phyloP scores from a whole-genome alignment of 2,329 filamentous ascomycete genomes.

The Verticillium dahliae region DNA sequence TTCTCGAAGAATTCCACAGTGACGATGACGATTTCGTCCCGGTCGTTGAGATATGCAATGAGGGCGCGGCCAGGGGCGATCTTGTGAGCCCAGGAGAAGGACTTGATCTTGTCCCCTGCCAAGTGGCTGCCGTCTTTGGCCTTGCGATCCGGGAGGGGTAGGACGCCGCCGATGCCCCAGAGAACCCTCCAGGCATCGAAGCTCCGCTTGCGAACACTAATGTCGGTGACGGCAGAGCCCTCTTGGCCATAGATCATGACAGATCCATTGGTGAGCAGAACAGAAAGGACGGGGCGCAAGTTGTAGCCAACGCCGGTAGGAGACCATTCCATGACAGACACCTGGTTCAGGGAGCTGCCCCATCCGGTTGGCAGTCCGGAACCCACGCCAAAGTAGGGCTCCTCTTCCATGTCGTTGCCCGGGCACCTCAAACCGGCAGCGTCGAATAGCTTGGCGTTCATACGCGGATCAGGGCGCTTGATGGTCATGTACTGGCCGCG shows the following conservation, averaged over 20 bases:
- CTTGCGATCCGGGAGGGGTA: slow-evolving; percentile 39
- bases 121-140: slow-evolving; percentile 16
- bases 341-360: slow-evolving; percentile 47
- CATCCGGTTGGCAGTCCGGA: slow-evolving; percentile 37
- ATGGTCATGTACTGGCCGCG: slow-evolving; percentile 25
- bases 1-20: slow-evolving; percentile 32
- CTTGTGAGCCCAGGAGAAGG: slow-evolving; percentile 47
- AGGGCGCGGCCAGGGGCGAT: slow-evolving; percentile 33
- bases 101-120: slow-evolving; percentile 28
- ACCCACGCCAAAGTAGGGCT: slow-evolving; percentile 36
- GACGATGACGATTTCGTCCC: slow-evolving; percentile 43
- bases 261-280: slow-evolving; percentile 42
- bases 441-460: slow-evolving; percentile 39
- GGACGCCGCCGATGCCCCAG: slow-evolving; percentile 48
- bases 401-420: slow-evolving; percentile 16
- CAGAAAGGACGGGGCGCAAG: slow-evolving; percentile 42
- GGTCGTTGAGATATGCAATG: slow-evolving; percentile 45
- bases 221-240: slow-evolving; percentile 14
- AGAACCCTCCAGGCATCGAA: slow-evolving; percentile 46
- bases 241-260: slow-evolving; percentile 45
- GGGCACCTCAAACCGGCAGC: slow-evolving; percentile 27
- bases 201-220: slow-evolving; percentile 25
- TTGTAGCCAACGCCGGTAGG: slow-evolving; percentile 50
- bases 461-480: slow-evolving; percentile 29
- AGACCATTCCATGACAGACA: slow-evolving; percentile 50